Conservation (phyloP, 176 grass and related monocot species). For the Triticum aestivum region IWGSC_CS_RefSeq_v2.1 NC_057801.1:586123828-586124327, state of each 20-base stretch:
- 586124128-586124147: not conserved
- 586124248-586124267: constrained; percentile 16
- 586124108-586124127: not conserved
- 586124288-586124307: not conserved
- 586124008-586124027: not conserved
- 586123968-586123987: no score
- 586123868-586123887: no score
- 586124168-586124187: constrained; percentile 4
- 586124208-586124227: constrained; percentile 21
- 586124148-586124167: not conserved
- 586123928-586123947: no score
- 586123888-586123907: no score
- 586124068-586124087: not conserved
- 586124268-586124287: not conserved
- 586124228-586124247: constrained; percentile 6
- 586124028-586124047: not conserved
- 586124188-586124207: not conserved
- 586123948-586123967: no score
- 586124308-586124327: not conserved
- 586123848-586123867: no score
- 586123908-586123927: no score
- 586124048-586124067: not conserved
- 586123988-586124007: not conserved
- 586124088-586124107: not conserved
- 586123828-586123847: no score